phyloP scores from a whole-genome alignment of 441 rosid genomes.

The Bocquillonia castaneifolia region DNA sequence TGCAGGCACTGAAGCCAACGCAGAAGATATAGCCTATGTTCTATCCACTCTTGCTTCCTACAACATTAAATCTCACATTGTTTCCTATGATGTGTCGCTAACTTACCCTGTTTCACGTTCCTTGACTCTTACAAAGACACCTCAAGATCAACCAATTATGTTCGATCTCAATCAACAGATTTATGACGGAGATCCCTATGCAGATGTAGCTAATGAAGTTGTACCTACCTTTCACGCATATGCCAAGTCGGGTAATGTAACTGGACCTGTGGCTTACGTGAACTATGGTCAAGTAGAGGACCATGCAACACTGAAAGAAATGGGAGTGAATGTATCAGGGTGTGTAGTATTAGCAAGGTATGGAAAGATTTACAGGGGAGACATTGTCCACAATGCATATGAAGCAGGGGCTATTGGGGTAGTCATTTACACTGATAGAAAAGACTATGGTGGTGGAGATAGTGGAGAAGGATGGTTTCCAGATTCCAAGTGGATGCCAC shows the following conservation, averaged over 20 bases:
- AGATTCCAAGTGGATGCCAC: constrained; percentile 65
- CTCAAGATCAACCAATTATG: constrained; percentile 24
- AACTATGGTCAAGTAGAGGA: constrained; percentile 73
- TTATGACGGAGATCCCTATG: constrained; percentile 51
- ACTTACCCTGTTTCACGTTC: constrained; percentile 70
- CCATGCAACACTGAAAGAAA: constrained; percentile 37
- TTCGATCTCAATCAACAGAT: constrained; percentile 50
- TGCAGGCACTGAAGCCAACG: constrained; percentile 72
- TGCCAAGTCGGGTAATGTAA: constrained; percentile 62
- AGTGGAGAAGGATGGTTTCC: constrained; percentile 57
- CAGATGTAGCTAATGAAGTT: constrained; percentile 47
- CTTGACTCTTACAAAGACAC: constrained; percentile 31
- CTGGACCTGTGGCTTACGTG: constrained; percentile 55
- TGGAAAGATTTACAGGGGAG: constrained; percentile 70
- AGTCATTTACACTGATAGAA: constrained; percentile 59
- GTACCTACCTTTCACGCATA: constrained; percentile 67
- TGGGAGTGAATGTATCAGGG: constrained; percentile 50
- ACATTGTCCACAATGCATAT: constrained; percentile 58
- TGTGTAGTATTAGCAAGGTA: constrained; percentile 55
- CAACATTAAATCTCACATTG: constrained; percentile 35
- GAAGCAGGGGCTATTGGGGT: constrained; percentile 64
- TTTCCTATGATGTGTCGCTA: constrained; percentile 50
- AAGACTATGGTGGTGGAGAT: constrained; percentile 60
- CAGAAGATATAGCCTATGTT: constrained; percentile 54
- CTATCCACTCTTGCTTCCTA: constrained; percentile 43